Evolutionary conservation across 805 yeast genomes (phyloP), one percentile per base, ranked within the genome.

Genomic region (Metschnikowia proteae): DNA sequence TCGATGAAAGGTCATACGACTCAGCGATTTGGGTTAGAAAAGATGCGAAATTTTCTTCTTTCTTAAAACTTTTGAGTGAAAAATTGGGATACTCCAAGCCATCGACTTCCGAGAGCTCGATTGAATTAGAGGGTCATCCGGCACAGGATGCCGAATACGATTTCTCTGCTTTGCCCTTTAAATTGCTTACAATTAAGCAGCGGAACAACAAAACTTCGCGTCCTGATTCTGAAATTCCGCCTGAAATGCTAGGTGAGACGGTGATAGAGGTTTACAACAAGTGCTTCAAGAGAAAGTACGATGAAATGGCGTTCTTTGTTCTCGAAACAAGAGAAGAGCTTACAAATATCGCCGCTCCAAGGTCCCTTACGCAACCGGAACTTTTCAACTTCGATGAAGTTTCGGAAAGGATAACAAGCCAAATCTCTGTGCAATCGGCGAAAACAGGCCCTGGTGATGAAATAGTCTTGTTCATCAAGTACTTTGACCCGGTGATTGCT

Each of bases 151-250:
- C 36, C 4, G 53, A 47, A 8, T 27, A 35, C 25, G 50, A 51
- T 13, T 32, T 43, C 3, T 33, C 50, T 5, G 27, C 43, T n/a
- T 50, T 45, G 13, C 71, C 72, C 0, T 75, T 84, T 38, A 72
- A 84, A 47, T 76, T 86, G 52, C 81, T 94, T 83, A 67, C 77
- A 23, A 74, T 88, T 69, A 79, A 77, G 10, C 80, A 78, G 57
- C 75, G 96, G 43, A 80, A 83, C 54, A 88, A 88, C 63, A 79
- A 76, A 52, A 86, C 97, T 0, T 66, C 79, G 43, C 76, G 97
- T 55, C 79, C 88, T 1, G 83, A 80, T 49, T 51, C 54, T 8
- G 61, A 54, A 43, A 61, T 70, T n/a, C 59, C 62, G 35, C 60
- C 50, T 42, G 65, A 57, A 44, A 46, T 59, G 23, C 60, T 64